Evolutionary conservation across 768 basidiomycete species (phyloP), one percentile per base, ranked within the genome.

Genomic region (Dacryopinax primogenitus): DNA sequence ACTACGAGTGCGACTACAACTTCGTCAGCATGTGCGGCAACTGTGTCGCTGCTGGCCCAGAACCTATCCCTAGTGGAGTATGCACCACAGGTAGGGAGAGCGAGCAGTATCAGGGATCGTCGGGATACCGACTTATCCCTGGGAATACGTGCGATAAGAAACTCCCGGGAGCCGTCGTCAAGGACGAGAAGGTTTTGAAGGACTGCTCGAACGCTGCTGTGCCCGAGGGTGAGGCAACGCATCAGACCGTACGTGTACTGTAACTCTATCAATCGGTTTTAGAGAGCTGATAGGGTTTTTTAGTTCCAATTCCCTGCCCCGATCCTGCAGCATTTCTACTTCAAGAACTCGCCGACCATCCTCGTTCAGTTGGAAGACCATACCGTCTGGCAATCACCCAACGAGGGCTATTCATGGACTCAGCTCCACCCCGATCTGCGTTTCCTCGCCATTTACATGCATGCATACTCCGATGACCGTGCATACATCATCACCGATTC

Each of bases 1-100:
- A 99, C 73, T 99, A 84, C 70, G 96, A 99, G 74, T 99, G 95
- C 68, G 93, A 95, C 77, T 97, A 88, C 76, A 95, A 95, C 74
- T 95, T 81, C 70, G 78, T 94, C 47, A 84, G 85, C 26, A 82
- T 86, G 65, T 86, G 83, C 13, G 78, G 83, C 30, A 73, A 85
- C 65, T 99, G 96, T 73, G 82, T 90, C 3, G 84, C 92, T 1
- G 86, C 82, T 35, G 95, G 96, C 11, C 92, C 88, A 1, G 95
- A 98, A 73, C 85, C 84, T 4, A 86, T 96, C 51, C 89, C 92
- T 0, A 81, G 86, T 3, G 88, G 84, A 2, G 78, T 86, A 1
- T 95, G 92, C 70, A 69, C 71, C 4, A 72, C 74, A 11, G 77
- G 77, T 9, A 78, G 77, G 51, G 75, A 81, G 0, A 78, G 82